Evolutionary conservation across 2,329 filamentous ascomycete species (phyloP), one percentile per base, ranked within the genome.

Genomic region (Ciborinia camelliae): DNA sequence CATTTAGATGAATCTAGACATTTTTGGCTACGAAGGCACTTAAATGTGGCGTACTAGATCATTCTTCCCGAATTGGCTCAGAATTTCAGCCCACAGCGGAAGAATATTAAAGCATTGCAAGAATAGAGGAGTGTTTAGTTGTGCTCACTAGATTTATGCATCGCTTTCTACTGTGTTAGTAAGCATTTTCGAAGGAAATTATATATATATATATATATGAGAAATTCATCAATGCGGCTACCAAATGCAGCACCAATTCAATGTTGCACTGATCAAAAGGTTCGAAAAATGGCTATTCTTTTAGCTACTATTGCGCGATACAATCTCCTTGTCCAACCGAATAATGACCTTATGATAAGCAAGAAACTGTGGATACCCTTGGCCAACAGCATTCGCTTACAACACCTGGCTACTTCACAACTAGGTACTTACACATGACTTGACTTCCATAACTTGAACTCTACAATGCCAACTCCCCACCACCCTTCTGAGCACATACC

Each of bases 321-420:
- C 4, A 18, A 18, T 30, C 0, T 2, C 6, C 6, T 20, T 15
- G 5, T 26, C 4, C 0, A 12, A 2, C n/a, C 1, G 10, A 47
- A 10, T 14, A 23, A 14, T 47, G n/a, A 12, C 5, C 10, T 37
- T 37, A 9, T 47, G 9, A 4, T 47, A 47, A 23, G 20, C 35
- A 20, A 23, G 4, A 23, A 23, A 12, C 10, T 50, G 23, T 48
- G 45, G 23, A 48, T 8, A 48, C 23, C 10, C 4, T 7, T 3
- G 26, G 15, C 4, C 15, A 20, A n/a, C 18, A 32, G 18, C 14
- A 3, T 51, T 18, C 32, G 28, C 18, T 10, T 12, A 2, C 15
- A 18, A 4, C 8, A 32, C 15, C 20, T 12, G 3, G 3, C 28
- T 51, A 32, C 28, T 8, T 51, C 48, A 30, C 5, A 50, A 6